Evolutionary conservation across 2,329 filamentous ascomycete species (phyloP).

Genomic region (Cytospora mali): DNA sequence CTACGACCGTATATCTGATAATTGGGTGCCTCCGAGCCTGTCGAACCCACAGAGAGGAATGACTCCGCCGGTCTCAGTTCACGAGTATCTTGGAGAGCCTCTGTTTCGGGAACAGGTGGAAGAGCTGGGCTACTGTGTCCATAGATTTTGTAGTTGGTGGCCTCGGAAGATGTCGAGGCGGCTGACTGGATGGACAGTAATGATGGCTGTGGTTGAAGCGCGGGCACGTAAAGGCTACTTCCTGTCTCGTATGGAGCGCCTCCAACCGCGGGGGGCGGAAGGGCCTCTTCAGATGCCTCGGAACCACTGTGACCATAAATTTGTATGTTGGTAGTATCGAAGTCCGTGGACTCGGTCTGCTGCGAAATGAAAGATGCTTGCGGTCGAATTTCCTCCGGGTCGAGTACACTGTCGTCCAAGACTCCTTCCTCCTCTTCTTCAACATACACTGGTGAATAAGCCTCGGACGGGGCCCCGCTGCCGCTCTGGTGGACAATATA

Average conservation of each 20-base stretch:
- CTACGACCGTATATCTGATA: constrained; percentile 50
- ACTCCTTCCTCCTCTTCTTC: constrained; percentile 1
- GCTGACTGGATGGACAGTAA: constrained; percentile 24
- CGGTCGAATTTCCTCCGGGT: constrained; percentile 27
- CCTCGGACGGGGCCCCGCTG: constrained; percentile 15
- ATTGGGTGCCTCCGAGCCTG: constrained; percentile 49
- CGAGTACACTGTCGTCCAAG: constrained; percentile 12
- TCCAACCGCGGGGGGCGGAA: constrained; percentile 1
- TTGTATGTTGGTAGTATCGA: constrained; percentile 58
- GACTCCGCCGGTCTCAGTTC: constrained; percentile 34
- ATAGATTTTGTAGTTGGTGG: constrained; percentile 53
- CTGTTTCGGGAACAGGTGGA: constrained; percentile 23
- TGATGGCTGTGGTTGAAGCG: constrained; percentile 23
- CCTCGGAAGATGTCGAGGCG: constrained; percentile 49
- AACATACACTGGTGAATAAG: neutral
- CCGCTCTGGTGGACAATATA: constrained; percentile 51
- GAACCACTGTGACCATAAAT: constrained; percentile 49
- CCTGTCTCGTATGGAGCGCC: constrained; percentile 12
- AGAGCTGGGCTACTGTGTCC: constrained; percentile 43
- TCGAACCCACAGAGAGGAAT: constrained; percentile 41
- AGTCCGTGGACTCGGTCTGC: constrained; percentile 48
- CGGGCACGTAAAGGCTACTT: constrained; percentile 18
- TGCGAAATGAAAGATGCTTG: constrained; percentile 46
- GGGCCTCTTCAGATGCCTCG: constrained; percentile 23
- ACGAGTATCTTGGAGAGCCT: constrained; percentile 12